Evolutionary conservation across 805 yeast genomes (phyloP).

Genomic region (Metschnikowia santaceciliae): DNA sequence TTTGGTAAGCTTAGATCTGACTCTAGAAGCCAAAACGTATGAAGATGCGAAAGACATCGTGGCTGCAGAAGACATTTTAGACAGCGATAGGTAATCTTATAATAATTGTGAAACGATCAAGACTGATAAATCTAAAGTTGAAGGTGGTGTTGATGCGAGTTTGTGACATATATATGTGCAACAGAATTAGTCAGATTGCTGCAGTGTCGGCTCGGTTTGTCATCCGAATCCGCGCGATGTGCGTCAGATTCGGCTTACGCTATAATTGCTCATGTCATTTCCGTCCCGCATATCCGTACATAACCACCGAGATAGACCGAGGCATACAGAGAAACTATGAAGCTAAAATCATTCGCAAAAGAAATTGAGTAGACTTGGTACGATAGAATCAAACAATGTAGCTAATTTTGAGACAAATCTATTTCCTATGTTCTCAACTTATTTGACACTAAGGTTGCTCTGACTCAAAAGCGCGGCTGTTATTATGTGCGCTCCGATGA

Average conservation of each 20-base stretch:
- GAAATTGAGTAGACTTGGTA: background rate
- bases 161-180: constrained; percentile 3
- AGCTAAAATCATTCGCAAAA: too few species aligned
- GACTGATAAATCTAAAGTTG: background rate
- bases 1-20: constrained; percentile 56
- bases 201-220: constrained; percentile 4
- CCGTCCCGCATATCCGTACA: constrained; percentile 1
- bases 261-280: constrained; percentile 1
- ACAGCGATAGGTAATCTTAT: background rate
- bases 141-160: background rate
- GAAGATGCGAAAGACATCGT: constrained; percentile 45
- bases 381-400: background rate
- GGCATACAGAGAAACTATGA: background rate
- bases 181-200: constrained; percentile 5
- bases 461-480: constrained; percentile 2
- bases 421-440: background rate
- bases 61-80: constrained; percentile 2
- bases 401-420: background rate
- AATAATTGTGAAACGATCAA: background rate
- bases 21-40: constrained; percentile 60
- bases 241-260: constrained; percentile 2
- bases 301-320: background rate
- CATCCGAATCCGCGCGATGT: constrained; percentile 2
- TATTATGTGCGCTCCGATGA: constrained; percentile 2
- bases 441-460: background rate